These are phyloP conservation scores for Diplocarpon mali DNA, from an alignment of 2,329 filamentous ascomycete genomes.

Conservation along the genomic window DNA sequence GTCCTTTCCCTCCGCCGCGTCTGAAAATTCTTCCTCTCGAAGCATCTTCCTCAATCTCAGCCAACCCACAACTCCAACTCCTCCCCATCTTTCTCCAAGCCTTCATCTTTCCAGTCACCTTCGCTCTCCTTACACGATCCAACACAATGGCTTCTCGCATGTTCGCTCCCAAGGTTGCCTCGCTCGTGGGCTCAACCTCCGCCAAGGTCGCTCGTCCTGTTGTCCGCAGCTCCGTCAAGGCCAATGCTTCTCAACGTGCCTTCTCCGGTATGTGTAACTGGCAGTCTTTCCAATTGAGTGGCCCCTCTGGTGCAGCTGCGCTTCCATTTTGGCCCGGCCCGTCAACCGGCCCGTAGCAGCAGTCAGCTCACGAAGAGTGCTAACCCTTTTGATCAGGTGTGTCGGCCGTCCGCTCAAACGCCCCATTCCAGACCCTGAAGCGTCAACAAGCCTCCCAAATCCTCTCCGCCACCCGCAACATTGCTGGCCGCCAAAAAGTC, in stretches of 20 bases:
- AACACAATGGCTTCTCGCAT: constrained; percentile 73
- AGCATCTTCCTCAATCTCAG: constrained; percentile 11
- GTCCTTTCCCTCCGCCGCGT: constrained; percentile 5
- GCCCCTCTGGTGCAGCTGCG: not conserved
- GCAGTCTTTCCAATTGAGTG: not conserved
- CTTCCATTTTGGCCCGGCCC: not conserved
- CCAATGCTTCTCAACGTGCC: constrained; percentile 59
- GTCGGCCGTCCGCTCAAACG: constrained; percentile 15
- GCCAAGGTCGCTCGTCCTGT: constrained; percentile 70
- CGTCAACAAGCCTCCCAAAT: constrained; percentile 58
- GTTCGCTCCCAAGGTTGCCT: constrained; percentile 66
- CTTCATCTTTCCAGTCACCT: constrained; percentile 13
- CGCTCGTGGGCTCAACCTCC: constrained; percentile 49
- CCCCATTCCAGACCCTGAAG: constrained; percentile 39
- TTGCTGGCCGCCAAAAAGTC: constrained; percentile 50
- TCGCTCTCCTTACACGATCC: constrained; percentile 12
- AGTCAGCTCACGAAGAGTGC: not conserved
- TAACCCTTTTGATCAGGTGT: constrained; percentile 30
- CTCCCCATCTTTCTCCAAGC: constrained; percentile 16
- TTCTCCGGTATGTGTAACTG: constrained; percentile 53
- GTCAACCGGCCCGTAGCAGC: not conserved
- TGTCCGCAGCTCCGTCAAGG: constrained; percentile 51
- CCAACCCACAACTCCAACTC: constrained; percentile 9
- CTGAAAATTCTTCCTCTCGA: constrained; percentile 14
- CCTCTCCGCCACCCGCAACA: constrained; percentile 35